Percentiles rank a stretch among this genome's conserved stretches.
phyloP scores from a whole-genome alignment of 2,329 filamentous ascomycete species.

The Neofusicoccum ribis region DNA sequence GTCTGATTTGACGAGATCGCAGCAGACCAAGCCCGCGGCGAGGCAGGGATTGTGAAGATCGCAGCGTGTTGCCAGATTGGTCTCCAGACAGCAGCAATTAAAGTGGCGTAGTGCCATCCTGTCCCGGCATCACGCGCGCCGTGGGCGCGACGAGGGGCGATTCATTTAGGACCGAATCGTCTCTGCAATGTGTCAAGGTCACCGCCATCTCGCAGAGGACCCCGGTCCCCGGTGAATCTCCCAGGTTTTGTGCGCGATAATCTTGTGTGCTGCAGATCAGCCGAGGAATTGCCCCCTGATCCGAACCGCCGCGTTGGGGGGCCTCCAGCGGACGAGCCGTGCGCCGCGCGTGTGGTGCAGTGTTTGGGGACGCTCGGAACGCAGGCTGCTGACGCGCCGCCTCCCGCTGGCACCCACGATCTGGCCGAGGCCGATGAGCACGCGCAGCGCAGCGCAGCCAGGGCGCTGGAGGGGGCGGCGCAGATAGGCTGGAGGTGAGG shows the following conservation, averaged over 20 bases:
- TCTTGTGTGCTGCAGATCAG: constrained; percentile 21
- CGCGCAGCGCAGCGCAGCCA: neutral
- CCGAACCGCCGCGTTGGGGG: constrained; percentile 16
- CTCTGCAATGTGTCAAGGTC: constrained; percentile 19
- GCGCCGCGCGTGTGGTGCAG: neutral
- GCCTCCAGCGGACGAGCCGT: constrained; percentile 11
- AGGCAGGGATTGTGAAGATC: constrained; percentile 16
- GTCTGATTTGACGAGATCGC: constrained; percentile 10
- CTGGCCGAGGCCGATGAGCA: neutral
- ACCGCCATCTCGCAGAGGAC: constrained; percentile 16
- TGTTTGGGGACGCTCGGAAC: constrained; percentile 14
- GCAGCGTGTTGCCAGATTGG: constrained; percentile 9
- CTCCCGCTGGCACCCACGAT: constrained; percentile 14
- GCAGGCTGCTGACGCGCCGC: constrained; percentile 17
- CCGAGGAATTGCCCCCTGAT: constrained; percentile 20
- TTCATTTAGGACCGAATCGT: constrained; percentile 19
- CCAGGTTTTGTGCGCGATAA: constrained; percentile 20
- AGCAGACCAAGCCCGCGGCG: neutral
- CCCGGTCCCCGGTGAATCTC: constrained; percentile 20
- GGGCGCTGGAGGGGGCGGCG: neutral
- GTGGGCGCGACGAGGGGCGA: neutral
- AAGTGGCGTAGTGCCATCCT: constrained; percentile 12
- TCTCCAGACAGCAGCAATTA: constrained; percentile 9
- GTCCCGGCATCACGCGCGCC: constrained; percentile 17
- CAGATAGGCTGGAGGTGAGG: neutral